Evolutionary conservation across 2,329 filamentous ascomycete genomes (phyloP), one percentile per base, ranked within the genome.

Genomic region (Pseudogymnoascus sp.): DNA sequence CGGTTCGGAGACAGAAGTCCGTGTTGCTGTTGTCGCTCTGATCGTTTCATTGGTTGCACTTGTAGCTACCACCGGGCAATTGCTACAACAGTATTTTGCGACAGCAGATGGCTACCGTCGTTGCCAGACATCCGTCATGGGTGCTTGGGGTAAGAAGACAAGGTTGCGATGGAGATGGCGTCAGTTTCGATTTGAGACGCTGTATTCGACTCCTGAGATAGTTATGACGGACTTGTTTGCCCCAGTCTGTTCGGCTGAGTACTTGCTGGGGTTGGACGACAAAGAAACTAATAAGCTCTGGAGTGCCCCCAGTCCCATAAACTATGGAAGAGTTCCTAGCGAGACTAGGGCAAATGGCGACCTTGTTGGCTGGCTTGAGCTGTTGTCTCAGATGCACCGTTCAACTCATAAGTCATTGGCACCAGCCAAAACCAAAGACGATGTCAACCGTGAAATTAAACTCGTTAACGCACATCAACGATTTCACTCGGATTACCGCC

Each of bases 51-150:
- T 74, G 3, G 68, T 74, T 25, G 72, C 74, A 18, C 68, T 75
- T 7, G 29, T 72, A 21, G 66, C 67, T 1, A 67, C 72, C 5
- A n/a, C 69, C 13, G 65, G 64, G 27, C 71, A 75, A 61, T 68
- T 74, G 27, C 64, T 74, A 7, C 71, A 74, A 48, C 74, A 75
- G 59, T 73, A 74, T 58, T 73, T 74, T 60, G 74, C 72, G 25
- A 74, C 72, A 58, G 74, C 74, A 10, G 73, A 74, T 60, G 74
- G 74, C 5, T 74, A 74, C 66, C 66, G 72, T 65, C 66, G 72
- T 69, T 74, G 73, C 67, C 67, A 70, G 18, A 52, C 65, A n/a
- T 71, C 69, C 3, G 70, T 74, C 2, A 74, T 75, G 67, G 73
- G 72, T 1, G 40, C 42, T 1, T 75, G 73, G 74, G 60, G 67